A percentile compares a stretch with the other conserved stretches of the same genome.
Evolutionary conservation across 1,284 basidiomycete genomes (phyloP).

Genomic region (Pyrrhoderma lamaoense): DNA sequence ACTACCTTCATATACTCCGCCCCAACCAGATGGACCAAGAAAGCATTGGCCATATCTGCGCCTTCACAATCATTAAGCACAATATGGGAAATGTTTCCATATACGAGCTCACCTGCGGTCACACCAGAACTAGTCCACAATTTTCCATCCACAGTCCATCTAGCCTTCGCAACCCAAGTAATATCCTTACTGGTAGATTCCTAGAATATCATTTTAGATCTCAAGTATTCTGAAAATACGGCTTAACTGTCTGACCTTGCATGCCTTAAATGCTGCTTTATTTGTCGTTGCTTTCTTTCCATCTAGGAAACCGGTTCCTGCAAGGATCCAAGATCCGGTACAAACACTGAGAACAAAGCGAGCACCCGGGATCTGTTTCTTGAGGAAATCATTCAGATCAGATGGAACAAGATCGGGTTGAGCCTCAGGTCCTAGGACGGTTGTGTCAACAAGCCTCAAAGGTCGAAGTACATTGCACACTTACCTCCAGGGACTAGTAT

Average conservation of each 20-base stretch:
- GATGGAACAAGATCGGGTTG: conserved; percentile 11
- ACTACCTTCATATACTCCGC: conserved; percentile 22
- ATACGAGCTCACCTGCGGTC: conserved; percentile 26
- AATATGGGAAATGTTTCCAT: no score
- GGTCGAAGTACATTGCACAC: no score
- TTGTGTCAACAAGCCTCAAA: conserved; percentile 10
- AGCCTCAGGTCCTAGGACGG: conserved; percentile 14
- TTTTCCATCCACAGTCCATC: conserved; percentile 34
- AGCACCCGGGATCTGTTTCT: conserved; percentile 22
- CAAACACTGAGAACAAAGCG: conserved; percentile 23
- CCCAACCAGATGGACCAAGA: conserved; percentile 30
- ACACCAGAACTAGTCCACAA: conserved; percentile 35
- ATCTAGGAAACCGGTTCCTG: conserved; percentile 22
- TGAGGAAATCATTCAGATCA: conserved; percentile 22
- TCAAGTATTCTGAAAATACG: neutral
- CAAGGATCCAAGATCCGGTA: conserved; percentile 25
- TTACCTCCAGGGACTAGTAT: conserved; percentile 26
- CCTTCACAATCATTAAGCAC: conserved; percentile 20
- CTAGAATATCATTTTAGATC: conserved; percentile 15
- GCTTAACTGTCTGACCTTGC: conserved; percentile 18
- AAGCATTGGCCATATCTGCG: conserved; percentile 31
- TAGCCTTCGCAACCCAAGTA: conserved; percentile 31
- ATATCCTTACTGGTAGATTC: conserved; percentile 23
- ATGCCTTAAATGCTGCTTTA: conserved; percentile 21
- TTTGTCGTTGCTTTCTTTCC: conserved; percentile 26